Base-by-base conservation (phyloP, 2,329 filamentous ascomycete species). In the Ophiocordyceps australis region DNA sequence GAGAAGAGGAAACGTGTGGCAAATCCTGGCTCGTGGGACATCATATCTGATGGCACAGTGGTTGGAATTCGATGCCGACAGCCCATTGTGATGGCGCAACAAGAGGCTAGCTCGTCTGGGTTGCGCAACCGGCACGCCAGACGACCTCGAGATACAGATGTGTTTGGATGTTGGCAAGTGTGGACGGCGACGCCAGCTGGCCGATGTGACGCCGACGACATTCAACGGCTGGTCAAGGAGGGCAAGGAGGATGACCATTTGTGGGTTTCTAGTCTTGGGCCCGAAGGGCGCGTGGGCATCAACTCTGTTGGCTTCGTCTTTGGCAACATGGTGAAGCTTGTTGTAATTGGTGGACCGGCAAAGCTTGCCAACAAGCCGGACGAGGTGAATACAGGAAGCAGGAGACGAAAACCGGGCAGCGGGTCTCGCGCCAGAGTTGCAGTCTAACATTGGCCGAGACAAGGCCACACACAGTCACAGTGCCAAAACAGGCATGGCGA, bases 261-360 rank as follows among this genome's bases (percentile, higher is more conserved):
- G 5, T 66, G 80, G 24, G 68, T 81, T 14, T 65, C 65, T 3
- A 59, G 60, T 23, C 52, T 76, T 2, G 79, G 78, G 0, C 77
- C 77, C 1, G 65, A 76, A 29, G 56, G 59, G 3, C 55, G 55
- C 27, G 50, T 81, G 2, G 77, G 77, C 9, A 60, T 64, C 24
- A 58, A 62, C 23, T 75, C 72, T 26, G 59, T 80, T 4, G 78
- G 69, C 0, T 62, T 85, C 17, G 74, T 65, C 0, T 69, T 83
- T 31, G 79, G 77, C 9, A 78, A 82, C 35, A 58, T 68, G 2
- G 59, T 83, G 38, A 83, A 82, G 47, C 52, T 83, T 26, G 61
- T 83, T 29, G 68, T 65, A 3, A 54, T 75, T 5, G 75, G 48
- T 4, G 43, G 74, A 5, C 62, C 67, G 33, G 74, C 77, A 40